A percentile compares a stretch with the other conserved stretches of the same genome.
phyloP scores from a whole-genome alignment of 805 yeast species.

The Monosporozyma solicola region DNA sequence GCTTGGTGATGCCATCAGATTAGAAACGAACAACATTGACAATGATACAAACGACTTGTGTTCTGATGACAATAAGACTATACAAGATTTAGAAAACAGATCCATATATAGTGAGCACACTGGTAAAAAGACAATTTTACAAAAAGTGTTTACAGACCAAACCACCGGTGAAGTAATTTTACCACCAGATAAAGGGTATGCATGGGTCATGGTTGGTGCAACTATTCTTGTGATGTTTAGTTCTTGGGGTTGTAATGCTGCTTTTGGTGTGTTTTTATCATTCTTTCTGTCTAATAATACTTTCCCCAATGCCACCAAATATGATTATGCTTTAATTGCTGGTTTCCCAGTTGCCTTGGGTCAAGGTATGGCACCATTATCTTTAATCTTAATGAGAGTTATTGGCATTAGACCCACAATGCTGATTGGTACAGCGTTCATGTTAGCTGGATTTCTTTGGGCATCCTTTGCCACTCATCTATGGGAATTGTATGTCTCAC shows the following conservation, averaged over 20 bases:
- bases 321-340: conserved; percentile 59
- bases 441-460: conserved; percentile 47
- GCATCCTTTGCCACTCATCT: conserved; percentile 50
- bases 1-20: conserved; percentile 23
- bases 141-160: conserved; percentile 29
- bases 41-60: not conserved
- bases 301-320: conserved; percentile 46
- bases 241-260: conserved; percentile 70
- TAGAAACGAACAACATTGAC: conserved; percentile 7
- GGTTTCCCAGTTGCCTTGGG: conserved; percentile 54
- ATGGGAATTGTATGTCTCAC: conserved; percentile 65
- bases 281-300: conserved; percentile 42
- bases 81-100: not conserved
- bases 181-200: conserved; percentile 62
- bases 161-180: conserved; percentile 28
- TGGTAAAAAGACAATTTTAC: conserved; percentile 1
- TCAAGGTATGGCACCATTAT: conserved; percentile 52
- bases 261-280: conserved; percentile 55
- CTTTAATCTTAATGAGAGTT: conserved; percentile 37
- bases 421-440: conserved; percentile 41
- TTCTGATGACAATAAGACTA: not conserved
- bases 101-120: not conserved
- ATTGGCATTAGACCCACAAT: conserved; percentile 43
- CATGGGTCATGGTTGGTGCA: conserved; percentile 53
- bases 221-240: conserved; percentile 43